Base-by-base conservation (phyloP, 2,329 filamentous ascomycete genomes). In the Tetracladium maxilliforme region DNA sequence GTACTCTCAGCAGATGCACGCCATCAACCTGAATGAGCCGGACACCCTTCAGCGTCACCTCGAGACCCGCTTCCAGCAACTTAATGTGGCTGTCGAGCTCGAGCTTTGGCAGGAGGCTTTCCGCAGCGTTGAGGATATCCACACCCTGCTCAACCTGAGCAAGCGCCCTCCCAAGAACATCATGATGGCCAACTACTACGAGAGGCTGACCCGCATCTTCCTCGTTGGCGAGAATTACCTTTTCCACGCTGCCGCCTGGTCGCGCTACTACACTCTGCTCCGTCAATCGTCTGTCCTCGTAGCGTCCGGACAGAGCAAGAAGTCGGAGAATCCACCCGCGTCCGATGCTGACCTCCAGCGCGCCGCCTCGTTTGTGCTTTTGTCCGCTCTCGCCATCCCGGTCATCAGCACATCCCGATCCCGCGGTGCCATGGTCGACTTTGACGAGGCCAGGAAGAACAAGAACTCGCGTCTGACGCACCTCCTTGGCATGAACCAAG, bases 151-250 rank as follows among this genome's bases (percentile, higher is more conserved):
- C 39, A 95, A 78, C 61, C 69, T 95, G 41, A 95, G 87, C 76
- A 95, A 95, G 70, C 81, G 90, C 28, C 86, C 86, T 19, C 78
- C 90, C 27, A 95, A 95, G 76, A 94, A 94, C 51, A 67, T 94
- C 48, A 95, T 98, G 90, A 98, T 98, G 90, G 90, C 90, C 58
- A 98, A 95, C 64, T 98, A 98, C 68, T 98, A 95, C 56, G 90
- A 98, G 67, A 95, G 95, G 62, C 74, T 98, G 30, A 94, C 90
- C 20, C 75, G 86, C 36, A 98, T 98, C 52, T 98, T 98, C 68
- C 71, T 98, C 34, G 90, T 95, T 38, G 92, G 87, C 52, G 90
- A 95, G 60, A 98, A 98, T 65, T 95, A 95, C 52, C 74, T 98
- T 22, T 98, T 98, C 74, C 90, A 98, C 49, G 90, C 90, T 39